A percentile compares a stretch with the other conserved stretches of the same genome.
These are phyloP conservation scores for Pleurotus cornucopiae DNA, from an alignment of 768 basidiomycete species.

Conservation along the genomic window DNA sequence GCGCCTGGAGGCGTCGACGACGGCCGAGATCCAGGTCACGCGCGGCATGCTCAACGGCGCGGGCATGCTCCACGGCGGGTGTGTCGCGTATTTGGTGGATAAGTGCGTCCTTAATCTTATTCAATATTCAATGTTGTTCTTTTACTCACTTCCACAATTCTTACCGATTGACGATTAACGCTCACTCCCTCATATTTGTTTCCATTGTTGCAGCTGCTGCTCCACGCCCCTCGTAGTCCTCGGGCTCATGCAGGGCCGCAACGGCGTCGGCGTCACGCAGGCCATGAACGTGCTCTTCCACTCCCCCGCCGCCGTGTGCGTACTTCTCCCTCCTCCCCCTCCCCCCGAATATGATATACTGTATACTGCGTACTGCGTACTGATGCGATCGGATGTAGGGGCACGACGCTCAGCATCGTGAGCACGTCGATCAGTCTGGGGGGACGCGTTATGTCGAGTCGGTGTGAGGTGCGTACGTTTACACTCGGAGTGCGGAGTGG, in stretches of 20 bases:
- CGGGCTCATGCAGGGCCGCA: conserved; percentile 52
- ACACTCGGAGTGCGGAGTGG: not conserved
- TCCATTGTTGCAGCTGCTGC: conserved; percentile 41
- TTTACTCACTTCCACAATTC: too few species aligned
- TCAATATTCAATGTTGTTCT: too few species aligned
- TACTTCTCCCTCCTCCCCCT: conserved; percentile 16
- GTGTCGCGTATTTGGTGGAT: conserved; percentile 69
- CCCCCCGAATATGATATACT: too few species aligned
- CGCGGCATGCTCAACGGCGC: conserved; percentile 71
- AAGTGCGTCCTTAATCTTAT: conserved; percentile 37
- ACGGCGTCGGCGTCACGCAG: conserved; percentile 75
- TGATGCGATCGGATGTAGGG: conserved; percentile 14
- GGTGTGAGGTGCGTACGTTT: conserved; percentile 54
- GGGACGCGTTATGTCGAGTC: conserved; percentile 64
- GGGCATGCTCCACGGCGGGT: conserved; percentile 74
- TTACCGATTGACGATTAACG: conserved; percentile 21
- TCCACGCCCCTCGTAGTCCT: conserved; percentile 66
- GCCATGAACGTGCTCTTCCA: conserved; percentile 68
- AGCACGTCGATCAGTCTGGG: conserved; percentile 66
- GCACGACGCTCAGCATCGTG: conserved; percentile 52
- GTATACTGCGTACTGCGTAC: conserved; percentile 40
- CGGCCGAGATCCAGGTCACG: conserved; percentile 58
- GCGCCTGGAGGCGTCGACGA: conserved; percentile 54
- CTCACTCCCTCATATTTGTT: conserved; percentile 41
- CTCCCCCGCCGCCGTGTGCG: conserved; percentile 59